These are phyloP conservation scores for Dittrichia graveolens DNA, from an alignment of 129 eudicot genomes.

Conservation along the genomic window DNA sequence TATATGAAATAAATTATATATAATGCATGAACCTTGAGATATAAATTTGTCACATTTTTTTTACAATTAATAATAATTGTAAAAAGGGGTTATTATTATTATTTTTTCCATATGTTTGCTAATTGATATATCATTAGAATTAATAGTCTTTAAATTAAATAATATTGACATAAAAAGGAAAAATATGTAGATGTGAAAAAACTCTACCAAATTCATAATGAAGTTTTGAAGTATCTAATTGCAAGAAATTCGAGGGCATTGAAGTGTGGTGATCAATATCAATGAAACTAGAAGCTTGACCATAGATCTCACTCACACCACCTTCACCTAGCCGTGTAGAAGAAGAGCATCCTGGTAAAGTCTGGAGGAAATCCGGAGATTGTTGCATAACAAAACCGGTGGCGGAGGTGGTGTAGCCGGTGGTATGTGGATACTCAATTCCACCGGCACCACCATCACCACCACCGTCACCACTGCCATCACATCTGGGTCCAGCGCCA, in stretches of 20 bases:
- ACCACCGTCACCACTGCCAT: no score
- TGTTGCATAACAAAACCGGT: constrained; percentile 21
- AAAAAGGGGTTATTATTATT: no score
- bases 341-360: constrained; percentile 35
- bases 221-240: constrained; percentile 39
- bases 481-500: constrained; percentile 10
- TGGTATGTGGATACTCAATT: constrained; percentile 25
- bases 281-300: constrained; percentile 29
- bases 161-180: not conserved
- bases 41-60: no score
- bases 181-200: not conserved
- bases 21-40: no score
- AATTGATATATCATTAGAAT: not conserved
- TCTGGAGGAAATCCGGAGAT: constrained; percentile 15
- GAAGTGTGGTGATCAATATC: constrained; percentile 40
- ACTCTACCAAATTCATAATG: constrained; percentile 57
- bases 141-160: no score
- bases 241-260: constrained; percentile 33
- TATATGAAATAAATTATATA: no score
- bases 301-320: constrained; percentile 25
- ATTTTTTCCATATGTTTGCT: no score
- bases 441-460: constrained; percentile 15
- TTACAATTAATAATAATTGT: no score
- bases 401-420: constrained; percentile 3
- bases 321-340: constrained; percentile 20